Percentiles rank a stretch among this genome's conserved stretches.
phyloP scores from a whole-genome alignment of 176 grass and related monocot species.

The Avena atlantica region DNA sequence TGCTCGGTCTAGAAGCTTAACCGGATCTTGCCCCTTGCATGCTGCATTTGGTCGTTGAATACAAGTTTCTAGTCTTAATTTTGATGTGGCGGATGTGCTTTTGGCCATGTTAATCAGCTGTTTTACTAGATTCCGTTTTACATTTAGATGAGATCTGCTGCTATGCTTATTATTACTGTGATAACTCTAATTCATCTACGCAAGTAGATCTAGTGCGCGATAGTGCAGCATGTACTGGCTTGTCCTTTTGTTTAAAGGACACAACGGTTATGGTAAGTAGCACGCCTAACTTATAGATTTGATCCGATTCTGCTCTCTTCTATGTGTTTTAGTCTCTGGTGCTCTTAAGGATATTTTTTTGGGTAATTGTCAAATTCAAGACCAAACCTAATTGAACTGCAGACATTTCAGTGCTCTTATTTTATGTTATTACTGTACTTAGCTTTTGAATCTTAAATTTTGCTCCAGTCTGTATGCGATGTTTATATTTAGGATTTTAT shows the following conservation, averaged over 20 bases:
- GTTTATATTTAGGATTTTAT: not conserved
- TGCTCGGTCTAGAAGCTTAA: not conserved
- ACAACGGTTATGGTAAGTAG: not conserved
- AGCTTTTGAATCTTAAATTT: not conserved
- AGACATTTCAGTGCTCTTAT: too few relatives aligned
- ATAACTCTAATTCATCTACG: not conserved
- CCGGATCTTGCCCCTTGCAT: not conserved
- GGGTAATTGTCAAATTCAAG: too few relatives aligned
- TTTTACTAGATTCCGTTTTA: fast-evolving
- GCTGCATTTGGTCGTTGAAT: not conserved
- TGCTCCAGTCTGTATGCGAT: not conserved
- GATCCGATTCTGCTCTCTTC: not conserved
- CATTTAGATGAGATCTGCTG: not conserved
- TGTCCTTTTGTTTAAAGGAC: not conserved
- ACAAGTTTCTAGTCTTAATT: not conserved
- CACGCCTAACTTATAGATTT: not conserved
- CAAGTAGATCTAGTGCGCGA: not conserved
- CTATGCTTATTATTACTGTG: not conserved
- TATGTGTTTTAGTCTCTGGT: not conserved
- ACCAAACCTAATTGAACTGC: not conserved
- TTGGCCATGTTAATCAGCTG: not conserved
- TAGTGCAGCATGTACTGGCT: not conserved
- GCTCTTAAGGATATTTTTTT: not conserved
- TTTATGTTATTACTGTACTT: not conserved
- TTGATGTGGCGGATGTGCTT: not conserved